Base-by-base conservation (phyloP, 2,329 filamentous ascomycete genomes). In the Pezicula rhizophila region DNA sequence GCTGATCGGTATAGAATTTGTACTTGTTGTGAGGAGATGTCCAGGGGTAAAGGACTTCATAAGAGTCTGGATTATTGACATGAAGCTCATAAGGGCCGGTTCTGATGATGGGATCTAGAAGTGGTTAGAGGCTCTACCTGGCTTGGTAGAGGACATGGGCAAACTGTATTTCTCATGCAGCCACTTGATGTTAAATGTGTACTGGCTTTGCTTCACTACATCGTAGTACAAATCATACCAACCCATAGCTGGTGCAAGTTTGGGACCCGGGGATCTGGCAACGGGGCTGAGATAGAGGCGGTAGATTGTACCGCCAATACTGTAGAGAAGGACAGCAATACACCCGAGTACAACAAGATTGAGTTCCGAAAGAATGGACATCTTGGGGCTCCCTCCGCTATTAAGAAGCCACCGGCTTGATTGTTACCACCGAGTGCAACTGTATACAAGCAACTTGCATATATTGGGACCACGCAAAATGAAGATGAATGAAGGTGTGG, bases 161-260 rank as follows among this genome's bases (percentile, higher is more conserved):
- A 18, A 5, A 18, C 47, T 69, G 52, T 73, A 71, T 51, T 60
- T 54, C 35, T 67, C 57, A 56, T 72, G 70, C 39, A 15, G 54
- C 43, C 34, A 55, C 50, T 37, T 48, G 56, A 72, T 68, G 51
- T 69, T 64, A 53, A 63, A 68, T 12, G 62, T 69, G 48, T 68
- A 72, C 52, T 68, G 63, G 2, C 70, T 71, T 4, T 66, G 63
- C 5, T 64, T 58, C 43, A 70, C 46, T 15, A 69, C 60, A 48
- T 74, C 70, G 50, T 72, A 73, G 57, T 70, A 74, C 20, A 52
- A 48, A 45, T 49, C 50, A 18, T 56, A 56, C 40, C 45, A 41
- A 47, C 57, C 25, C 49, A 45, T 33, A 52, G 46, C 45, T 8
- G 46, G 54, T 10, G 61, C 60, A 15, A 64, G 43, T 38, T 47